Evolutionary conservation across 306 rosid species (phyloP), one percentile per base, ranked within the genome.

Genomic region (Corylus avellana): DNA sequence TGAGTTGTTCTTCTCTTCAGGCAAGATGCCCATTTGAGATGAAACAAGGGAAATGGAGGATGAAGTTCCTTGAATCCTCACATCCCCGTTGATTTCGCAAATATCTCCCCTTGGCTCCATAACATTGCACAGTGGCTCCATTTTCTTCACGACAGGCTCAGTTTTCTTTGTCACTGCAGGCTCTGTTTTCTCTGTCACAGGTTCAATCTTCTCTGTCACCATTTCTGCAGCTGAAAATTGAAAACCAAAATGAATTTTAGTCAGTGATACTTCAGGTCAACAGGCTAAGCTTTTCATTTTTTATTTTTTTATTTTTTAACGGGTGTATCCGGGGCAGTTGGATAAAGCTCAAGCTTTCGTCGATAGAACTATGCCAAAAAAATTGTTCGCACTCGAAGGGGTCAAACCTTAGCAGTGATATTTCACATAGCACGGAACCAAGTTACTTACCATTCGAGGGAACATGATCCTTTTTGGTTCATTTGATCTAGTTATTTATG

Each of bases 61-160:
- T 29, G 93, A 84, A 37, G 83, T 87, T 54, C 88, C 91, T 46
- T 81, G 87, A 7, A 94, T 85, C 76, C 85, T 70, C 48, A 83
- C 85, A 32, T 90, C 87, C 56, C 83, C 86, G 56, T 55, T 51
- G 48, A 92, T 68, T 64, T 94, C 90, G 39, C 98, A 94, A 62
- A 79, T 88, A 49, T 88, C 93, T 39, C 94, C 89, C 76, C 89
- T 83, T 70, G 72, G 37, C 74, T 89, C 87, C 77, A 81, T 81
- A 58, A 70, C 46, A 48, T 76, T 83, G 85, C 97, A 94, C 0
- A 77, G 56, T 69, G 86, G 86, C 79, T 80, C 84, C 62, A 74
- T 62, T 79, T 78, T 83, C 83, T 79, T 80, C 39, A 17, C 29
- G 72, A 20, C 70, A 37, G 29, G 49, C 29, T 67, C 49, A 12